Base-by-base conservation (phyloP, 768 basidiomycete species). In the Suillus tomentosus region DNA sequence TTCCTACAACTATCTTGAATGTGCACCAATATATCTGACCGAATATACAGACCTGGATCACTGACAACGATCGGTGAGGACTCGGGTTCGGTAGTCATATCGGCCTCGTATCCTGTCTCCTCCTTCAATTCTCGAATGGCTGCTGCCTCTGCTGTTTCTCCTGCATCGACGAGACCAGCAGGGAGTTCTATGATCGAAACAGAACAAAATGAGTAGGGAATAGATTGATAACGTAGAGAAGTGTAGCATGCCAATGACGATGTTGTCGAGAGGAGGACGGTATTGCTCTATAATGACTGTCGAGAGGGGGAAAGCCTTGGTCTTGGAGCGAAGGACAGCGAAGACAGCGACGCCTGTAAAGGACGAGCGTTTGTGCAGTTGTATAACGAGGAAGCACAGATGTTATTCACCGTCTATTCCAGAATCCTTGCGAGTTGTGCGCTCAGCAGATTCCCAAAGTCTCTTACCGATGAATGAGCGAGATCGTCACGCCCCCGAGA, bases 251-350 rank as follows among this genome's bases (percentile, higher is more conserved):
- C 93, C 95, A 64, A 96, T 82, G 64, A 92, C 83, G 66, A 84
- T 82, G 66, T 87, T 88, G 69, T 85, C 90, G 54, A 95, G 82
- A 0, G 96, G 94, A 0, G 96, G 95, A 31, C 96, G 87, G 74
- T 90, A 98, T 73, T 97, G 96, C 72, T 96, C 94, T 69, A 97
- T 87, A 67, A 98, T 80, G 61, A 96, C 84, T 5, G 92, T 95
- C 1, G 91, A 92, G 6, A 83, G 74, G 5, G 87, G 87, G 70
- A 94, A 94, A 3, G 85, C 83, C 65, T 84, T 81, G 9, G 84
- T 86, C 74, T 87, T 87, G 51, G 95, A 95, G 42, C 85, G 84
- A 53, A 98, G 80, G 34, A 97, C 78, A 15, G 94, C 87, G 5
- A 97, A 78, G 50, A 97, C 87, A 6, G 94, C 90, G 13, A 98